Percentiles rank a stretch among this genome's conserved stretches.
Evolutionary conservation across 176 grass and related monocot species (phyloP).

Genomic region (Urochloa ruziziensis): DNA sequence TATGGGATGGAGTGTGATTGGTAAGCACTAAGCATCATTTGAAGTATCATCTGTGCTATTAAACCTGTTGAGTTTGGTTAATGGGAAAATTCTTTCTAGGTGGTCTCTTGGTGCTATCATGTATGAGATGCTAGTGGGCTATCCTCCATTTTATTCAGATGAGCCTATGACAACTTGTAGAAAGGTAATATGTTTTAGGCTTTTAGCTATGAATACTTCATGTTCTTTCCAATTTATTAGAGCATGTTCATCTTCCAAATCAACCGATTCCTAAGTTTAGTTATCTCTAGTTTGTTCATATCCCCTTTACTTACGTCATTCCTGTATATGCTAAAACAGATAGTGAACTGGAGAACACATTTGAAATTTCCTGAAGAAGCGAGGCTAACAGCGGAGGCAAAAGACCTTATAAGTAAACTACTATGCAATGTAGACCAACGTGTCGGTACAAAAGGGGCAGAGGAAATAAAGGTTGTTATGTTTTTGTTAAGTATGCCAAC

Average conservation of each 20-base stretch:
- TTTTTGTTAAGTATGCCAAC: conserved; percentile 4
- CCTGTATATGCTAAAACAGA: conserved; percentile 45
- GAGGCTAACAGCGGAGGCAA: conserved; percentile 58
- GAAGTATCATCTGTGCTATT: background rate
- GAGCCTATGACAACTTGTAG: conserved; percentile 98
- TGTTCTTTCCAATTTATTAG: background rate
- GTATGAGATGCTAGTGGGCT: conserved; percentile 98
- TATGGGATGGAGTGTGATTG: conserved; percentile 99
- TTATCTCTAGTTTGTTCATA: background rate
- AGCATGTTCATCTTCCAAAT: background rate
- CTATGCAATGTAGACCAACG: conserved; percentile 94
- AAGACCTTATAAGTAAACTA: conserved; percentile 90
- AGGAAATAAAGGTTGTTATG: conserved; percentile 85
- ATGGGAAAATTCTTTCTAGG: conserved; percentile 48
- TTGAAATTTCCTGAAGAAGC: conserved; percentile 99
- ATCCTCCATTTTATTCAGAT: conserved; percentile 97
- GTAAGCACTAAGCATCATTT: conserved; percentile 55
- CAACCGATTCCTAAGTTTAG: background rate
- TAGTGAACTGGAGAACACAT: conserved; percentile 99
- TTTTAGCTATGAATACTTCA: conserved; percentile 1
- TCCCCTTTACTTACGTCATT: background rate
- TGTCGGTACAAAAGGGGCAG: conserved; percentile 78
- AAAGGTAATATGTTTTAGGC: conserved; percentile 59
- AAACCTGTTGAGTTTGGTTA: conserved; percentile 18
- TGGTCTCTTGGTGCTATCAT: conserved; percentile 99